Base-by-base conservation (phyloP, 768 basidiomycete genomes). In the Pleurotus pulmonarius region DNA sequence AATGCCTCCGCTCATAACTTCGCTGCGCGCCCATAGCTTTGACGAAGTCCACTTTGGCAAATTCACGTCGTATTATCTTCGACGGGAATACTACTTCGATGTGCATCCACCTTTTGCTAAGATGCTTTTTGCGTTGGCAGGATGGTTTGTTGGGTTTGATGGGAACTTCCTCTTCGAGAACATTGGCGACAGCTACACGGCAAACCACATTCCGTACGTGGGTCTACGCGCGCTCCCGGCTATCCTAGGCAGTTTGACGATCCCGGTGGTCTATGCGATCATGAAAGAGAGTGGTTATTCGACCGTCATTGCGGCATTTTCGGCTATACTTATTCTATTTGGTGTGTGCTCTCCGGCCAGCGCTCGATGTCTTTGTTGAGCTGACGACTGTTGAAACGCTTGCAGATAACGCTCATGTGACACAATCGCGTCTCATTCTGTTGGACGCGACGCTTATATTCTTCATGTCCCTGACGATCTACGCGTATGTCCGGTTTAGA, bases 11-110 rank as follows among this genome's bases (percentile, higher is more conserved):
- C 37, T 51, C 43, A 29, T 44, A 48, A 6, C 39, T 20, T 3
- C 47, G 9, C 29, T 9, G 29, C 29, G 22, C 29, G 51, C 49
- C 45, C 34, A 38, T 63, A 95, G 93, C 47, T 98, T 98, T 67
- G 95, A 98, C 68, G 95, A 98, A 73, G 96, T 98, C 11, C 96
- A 98, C 68, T 98, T 98, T 67, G 96, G 96, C 59, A 97, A 98
- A 72, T 99, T 99, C 68, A 95, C 97, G 11, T 85, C 92, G 4
- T 91, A 94, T 72, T 99, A 99, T 72, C 86, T 98, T 67, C 75
- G 75, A 46, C 82, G 96, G 61, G 85, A 97, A 72, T 99, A 98
- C 76, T 98, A 98, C 74, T 99, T 99, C 77, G 97, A 99, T 69
- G 96, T 99, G 6, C 97, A 99, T 65, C 97, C 97, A 38, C 97